These are phyloP conservation scores for Parsonsia alboflavescens DNA, from an alignment of 257 asterid species.

Conservation along the genomic window DNA sequence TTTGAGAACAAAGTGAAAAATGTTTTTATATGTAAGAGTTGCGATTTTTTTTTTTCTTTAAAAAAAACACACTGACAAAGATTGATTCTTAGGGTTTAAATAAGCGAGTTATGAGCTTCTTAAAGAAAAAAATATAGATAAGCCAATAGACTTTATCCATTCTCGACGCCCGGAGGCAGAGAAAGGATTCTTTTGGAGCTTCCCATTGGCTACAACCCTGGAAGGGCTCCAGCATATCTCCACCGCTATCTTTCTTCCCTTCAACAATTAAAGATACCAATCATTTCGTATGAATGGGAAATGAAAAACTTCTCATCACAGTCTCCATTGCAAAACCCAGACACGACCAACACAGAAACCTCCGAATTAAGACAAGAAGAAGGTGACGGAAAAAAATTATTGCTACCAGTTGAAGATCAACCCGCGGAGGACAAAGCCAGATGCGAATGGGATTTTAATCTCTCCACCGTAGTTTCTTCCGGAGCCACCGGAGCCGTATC, in stretches of 20 bases:
- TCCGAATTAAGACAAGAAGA: slow-evolving; percentile 16
- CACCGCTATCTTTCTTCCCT: slow-evolving; percentile 19
- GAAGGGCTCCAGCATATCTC: slow-evolving; percentile 10
- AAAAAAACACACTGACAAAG: no score
- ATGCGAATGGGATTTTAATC: slow-evolving; percentile 75
- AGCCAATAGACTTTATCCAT: not conserved
- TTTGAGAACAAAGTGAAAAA: no score
- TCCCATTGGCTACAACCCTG: slow-evolving; percentile 24
- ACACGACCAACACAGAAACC: slow-evolving; percentile 2
- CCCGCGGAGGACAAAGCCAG: slow-evolving; percentile 28
- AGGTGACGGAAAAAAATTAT: slow-evolving; percentile 5
- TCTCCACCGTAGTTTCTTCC: slow-evolving; percentile 59
- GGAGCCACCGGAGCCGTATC: slow-evolving; percentile 25
- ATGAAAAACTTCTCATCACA: slow-evolving; percentile 54
- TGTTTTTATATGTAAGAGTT: no score
- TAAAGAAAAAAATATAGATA: not conserved
- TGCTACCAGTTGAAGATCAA: not conserved
- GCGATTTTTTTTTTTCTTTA: no score
- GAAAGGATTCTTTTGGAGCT: not conserved
- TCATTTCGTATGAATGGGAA: slow-evolving; percentile 50
- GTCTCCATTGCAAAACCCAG: slow-evolving; percentile 11
- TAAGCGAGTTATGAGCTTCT: not conserved
- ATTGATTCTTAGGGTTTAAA: no score
- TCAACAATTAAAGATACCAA: slow-evolving; percentile 18
- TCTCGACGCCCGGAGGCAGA: not conserved